Conservation (phyloP, 768 basidiomycete species). For the Brasilioporus rufonigricans region DNA sequence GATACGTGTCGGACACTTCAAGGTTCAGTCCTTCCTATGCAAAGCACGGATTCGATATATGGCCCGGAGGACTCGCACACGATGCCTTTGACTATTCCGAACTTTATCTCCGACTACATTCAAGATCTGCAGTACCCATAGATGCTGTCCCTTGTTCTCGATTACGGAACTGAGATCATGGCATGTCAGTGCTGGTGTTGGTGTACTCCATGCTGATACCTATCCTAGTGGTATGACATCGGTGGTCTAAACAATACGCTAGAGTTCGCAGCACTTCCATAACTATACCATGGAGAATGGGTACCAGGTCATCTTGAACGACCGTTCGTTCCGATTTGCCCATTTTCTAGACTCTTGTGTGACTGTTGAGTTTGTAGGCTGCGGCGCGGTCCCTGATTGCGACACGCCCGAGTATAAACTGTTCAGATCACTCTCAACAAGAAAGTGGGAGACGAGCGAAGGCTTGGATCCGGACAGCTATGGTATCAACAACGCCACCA, state of each 20-base stretch:
- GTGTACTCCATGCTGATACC: constrained; percentile 6
- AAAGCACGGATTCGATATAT: constrained; percentile 45
- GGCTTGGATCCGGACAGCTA: constrained; percentile 56
- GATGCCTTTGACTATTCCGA: constrained; percentile 46
- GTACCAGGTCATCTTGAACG: constrained; percentile 47
- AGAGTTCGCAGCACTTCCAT: constrained; percentile 46
- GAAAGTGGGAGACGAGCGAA: constrained; percentile 57
- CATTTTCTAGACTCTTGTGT: neutral
- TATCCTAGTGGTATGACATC: constrained; percentile 53
- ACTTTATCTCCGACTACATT: constrained; percentile 48
- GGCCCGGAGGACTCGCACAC: constrained; percentile 54
- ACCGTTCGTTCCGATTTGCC: constrained; percentile 28
- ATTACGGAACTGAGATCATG: constrained; percentile 55
- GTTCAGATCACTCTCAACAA: constrained; percentile 45
- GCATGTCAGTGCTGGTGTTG: constrained; percentile 22
- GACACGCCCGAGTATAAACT: constrained; percentile 54
- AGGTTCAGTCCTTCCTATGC: constrained; percentile 57
- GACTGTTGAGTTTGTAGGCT: constrained; percentile 33
- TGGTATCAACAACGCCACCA: constrained; percentile 45
- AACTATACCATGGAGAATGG: constrained; percentile 41
- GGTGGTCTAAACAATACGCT: constrained; percentile 47
- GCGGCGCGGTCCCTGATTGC: constrained; percentile 50
- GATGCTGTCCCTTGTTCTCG: constrained; percentile 45
- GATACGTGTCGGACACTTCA: neutral
- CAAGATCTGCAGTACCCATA: constrained; percentile 50